Percentiles rank a stretch among this genome's conserved stretches.
These are phyloP conservation scores for Magnaporthiopsis incrustans DNA, from an alignment of 2,329 filamentous ascomycete genomes.

Conservation along the genomic window DNA sequence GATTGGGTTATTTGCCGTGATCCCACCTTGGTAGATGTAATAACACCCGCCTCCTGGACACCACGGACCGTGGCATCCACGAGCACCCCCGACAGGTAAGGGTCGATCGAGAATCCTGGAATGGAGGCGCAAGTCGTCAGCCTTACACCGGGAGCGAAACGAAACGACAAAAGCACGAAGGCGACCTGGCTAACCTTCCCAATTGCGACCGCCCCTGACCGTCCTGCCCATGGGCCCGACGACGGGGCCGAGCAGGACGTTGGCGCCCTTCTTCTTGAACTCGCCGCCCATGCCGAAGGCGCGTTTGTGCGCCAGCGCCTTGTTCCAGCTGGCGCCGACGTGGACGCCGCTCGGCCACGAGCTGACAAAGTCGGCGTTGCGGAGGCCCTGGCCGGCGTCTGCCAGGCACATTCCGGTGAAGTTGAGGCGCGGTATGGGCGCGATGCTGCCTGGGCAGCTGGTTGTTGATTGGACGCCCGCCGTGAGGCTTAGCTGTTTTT, in stretches of 20 bases:
- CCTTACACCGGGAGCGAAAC: neutral
- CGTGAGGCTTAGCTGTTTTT: slow-evolving; percentile 55
- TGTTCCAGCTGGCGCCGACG: slow-evolving; percentile 56
- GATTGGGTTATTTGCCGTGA: too few relatives aligned
- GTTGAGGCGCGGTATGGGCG: slow-evolving; percentile 26
- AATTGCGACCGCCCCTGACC: slow-evolving; percentile 55
- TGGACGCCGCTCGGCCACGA: slow-evolving; percentile 33
- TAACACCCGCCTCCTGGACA: slow-evolving; percentile 64
- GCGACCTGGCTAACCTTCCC: slow-evolving; percentile 30
- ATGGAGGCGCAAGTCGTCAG: slow-evolving; percentile 6
- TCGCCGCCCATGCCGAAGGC: slow-evolving; percentile 70
- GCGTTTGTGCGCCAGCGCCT: slow-evolving; percentile 56
- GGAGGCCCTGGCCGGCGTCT: slow-evolving; percentile 36
- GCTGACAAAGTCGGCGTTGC: slow-evolving; percentile 33
- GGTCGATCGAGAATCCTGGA: slow-evolving; percentile 39
- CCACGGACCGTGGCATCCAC: slow-evolving; percentile 52
- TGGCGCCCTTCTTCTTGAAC: slow-evolving; percentile 68
- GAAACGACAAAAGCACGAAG: neutral
- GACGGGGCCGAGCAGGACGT: slow-evolving; percentile 71
- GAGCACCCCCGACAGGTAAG: slow-evolving; percentile 48
- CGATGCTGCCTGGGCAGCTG: slow-evolving; percentile 39
- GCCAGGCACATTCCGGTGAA: slow-evolving; percentile 38
- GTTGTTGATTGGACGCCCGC: slow-evolving; percentile 51
- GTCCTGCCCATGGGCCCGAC: slow-evolving; percentile 57
- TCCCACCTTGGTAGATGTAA: slow-evolving; percentile 51